Evolutionary conservation across 495 filamentous ascomycete species (phyloP).

Genomic region (Pyrenula aspistea): DNA sequence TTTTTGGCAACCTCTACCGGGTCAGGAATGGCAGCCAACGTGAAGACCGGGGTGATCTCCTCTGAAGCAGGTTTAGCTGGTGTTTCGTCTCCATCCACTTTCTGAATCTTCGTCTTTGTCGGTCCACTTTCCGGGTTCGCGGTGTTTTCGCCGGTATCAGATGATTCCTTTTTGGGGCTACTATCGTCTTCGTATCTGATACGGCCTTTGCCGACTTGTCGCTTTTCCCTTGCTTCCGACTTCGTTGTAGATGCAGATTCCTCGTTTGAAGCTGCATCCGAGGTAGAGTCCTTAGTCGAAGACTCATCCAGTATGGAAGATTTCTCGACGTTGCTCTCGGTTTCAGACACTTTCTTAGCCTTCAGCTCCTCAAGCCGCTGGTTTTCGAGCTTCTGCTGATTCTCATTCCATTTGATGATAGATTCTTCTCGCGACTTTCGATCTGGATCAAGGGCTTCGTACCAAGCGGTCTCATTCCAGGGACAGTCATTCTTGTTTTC

Average conservation of each 20-base stretch:
- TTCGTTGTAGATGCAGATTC: neutral
- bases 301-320: neutral
- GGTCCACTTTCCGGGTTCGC: neutral
- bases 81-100: neutral
- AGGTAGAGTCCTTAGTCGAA: neutral
- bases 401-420: conserved; percentile 1
- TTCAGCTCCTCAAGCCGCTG: conserved; percentile 19
- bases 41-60: neutral
- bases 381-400: conserved; percentile 24
- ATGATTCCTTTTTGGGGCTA: neutral
- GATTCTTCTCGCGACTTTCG: conserved; percentile 19
- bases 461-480: conserved; percentile 64
- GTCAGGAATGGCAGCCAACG: neutral
- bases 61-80: neutral
- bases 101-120: neutral
- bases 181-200: neutral
- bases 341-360: conserved; percentile 5
- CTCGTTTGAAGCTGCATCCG: neutral
- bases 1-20: conserved; percentile 53
- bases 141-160: neutral
- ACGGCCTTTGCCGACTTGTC: neutral
- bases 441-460: conserved; percentile 42
- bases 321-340: neutral
- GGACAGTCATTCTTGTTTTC: conserved; percentile 50
- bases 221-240: neutral